Percentiles rank a stretch among this genome's conserved stretches.
phyloP scores from a whole-genome alignment of 495 filamentous ascomycete genomes.

The Chaetomidium leptoderma region DNA sequence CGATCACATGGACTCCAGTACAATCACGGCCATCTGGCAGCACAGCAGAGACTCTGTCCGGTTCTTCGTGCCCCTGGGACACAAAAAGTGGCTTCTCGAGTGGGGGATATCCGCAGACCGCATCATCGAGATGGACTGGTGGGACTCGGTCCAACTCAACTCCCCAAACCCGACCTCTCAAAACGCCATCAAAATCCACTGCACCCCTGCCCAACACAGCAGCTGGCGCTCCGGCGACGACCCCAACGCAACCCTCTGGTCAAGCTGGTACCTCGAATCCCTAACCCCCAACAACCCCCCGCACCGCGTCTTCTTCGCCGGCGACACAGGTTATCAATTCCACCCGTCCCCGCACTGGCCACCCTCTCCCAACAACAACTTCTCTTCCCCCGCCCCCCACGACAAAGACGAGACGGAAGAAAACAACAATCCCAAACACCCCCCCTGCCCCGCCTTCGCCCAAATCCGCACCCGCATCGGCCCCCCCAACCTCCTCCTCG shows the following conservation, averaged over 20 bases:
- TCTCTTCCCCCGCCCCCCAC: background rate
- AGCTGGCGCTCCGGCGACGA: slow-evolving; percentile 36
- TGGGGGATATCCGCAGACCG: slow-evolving; percentile 39
- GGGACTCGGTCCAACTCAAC: slow-evolving; percentile 39
- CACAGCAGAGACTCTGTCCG: slow-evolving; percentile 30
- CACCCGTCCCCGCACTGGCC: slow-evolving; percentile 29
- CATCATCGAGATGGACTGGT: slow-evolving; percentile 52
- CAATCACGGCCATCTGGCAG: slow-evolving; percentile 38
- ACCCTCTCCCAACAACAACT: slow-evolving; percentile 17
- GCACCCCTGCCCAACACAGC: slow-evolving; percentile 45
- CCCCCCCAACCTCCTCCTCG: slow-evolving; percentile 23
- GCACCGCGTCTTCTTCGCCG: slow-evolving; percentile 28
- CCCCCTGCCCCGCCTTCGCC: slow-evolving; percentile 27
- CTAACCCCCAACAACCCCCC: background rate
- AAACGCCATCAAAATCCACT: slow-evolving; percentile 32
- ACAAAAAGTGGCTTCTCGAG: slow-evolving; percentile 35
- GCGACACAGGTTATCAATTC: slow-evolving; percentile 34
- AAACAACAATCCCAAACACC: no score
- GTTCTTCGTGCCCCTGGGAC: slow-evolving; percentile 44
- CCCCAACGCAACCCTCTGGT: slow-evolving; percentile 45
- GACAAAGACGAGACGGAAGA: slow-evolving; percentile 9
- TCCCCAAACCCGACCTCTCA: slow-evolving; percentile 3
- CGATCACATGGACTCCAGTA: slow-evolving; percentile 48
- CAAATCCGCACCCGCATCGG: slow-evolving; percentile 26
- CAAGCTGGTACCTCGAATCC: slow-evolving; percentile 48